A percentile compares a stretch with the other conserved stretches of the same genome.
Conservation (phyloP, 768 basidiomycete species). For the Dioszegia aurantiaca region DNA sequence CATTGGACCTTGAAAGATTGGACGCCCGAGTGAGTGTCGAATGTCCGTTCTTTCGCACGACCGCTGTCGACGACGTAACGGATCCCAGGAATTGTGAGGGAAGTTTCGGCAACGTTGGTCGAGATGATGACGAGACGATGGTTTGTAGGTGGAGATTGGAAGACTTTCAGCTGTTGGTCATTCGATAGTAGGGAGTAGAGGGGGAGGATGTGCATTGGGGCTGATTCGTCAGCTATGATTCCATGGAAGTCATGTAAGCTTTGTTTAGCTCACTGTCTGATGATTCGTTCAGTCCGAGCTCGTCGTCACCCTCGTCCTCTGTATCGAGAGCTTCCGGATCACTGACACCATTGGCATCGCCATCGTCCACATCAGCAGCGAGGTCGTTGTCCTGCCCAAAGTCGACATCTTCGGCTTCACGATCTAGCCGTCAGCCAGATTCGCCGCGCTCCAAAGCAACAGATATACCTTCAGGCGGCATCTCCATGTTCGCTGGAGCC, state of each 20-base stretch:
- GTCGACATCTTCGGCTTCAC: constrained; percentile 54
- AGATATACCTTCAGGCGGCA: constrained; percentile 22
- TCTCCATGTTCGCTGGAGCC: constrained; percentile 57
- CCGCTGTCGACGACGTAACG: constrained; percentile 98
- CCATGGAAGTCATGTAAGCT: not conserved
- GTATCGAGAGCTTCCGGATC: constrained; percentile 63
- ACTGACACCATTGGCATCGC: constrained; percentile 55
- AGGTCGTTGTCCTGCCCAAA: constrained; percentile 59
- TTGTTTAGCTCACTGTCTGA: constrained; percentile 23
- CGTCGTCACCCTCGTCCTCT: constrained; percentile 67
- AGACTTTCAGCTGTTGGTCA: constrained; percentile 93
- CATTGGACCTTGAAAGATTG: constrained; percentile 89
- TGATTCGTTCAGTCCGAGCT: constrained; percentile 53
- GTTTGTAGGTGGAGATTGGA: constrained; percentile 74
- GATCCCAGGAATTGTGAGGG: constrained; percentile 92
- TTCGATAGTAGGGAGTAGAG: constrained; percentile 88
- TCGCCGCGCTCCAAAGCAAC: not conserved
- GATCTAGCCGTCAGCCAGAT: constrained; percentile 40
- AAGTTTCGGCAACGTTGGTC: constrained; percentile 96
- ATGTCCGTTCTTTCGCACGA: constrained; percentile 90
- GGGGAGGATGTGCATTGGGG: constrained; percentile 89
- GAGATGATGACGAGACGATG: constrained; percentile 86
- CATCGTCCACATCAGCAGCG: constrained; percentile 59
- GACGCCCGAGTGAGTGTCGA: constrained; percentile 74
- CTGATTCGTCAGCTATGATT: constrained; percentile 54